Base-by-base conservation (phyloP, 257 asterid genomes). In the Cinchona pubescens region DNA sequence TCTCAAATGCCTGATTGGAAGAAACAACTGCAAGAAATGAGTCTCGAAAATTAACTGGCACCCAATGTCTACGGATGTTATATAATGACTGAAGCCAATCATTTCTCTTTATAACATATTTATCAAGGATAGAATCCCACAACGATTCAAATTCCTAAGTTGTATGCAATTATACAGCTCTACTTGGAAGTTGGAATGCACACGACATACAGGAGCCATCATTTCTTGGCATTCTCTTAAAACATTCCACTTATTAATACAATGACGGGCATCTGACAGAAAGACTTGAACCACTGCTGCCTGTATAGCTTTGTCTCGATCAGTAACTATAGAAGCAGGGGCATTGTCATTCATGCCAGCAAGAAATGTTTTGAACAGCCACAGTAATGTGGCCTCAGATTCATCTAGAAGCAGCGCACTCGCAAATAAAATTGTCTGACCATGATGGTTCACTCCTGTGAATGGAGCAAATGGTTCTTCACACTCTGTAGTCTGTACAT, bases 401-500 rank as follows among this genome's bases (percentile, higher is more conserved):
- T 94, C 98, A 81, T 94, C 95, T 38, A 90, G 76, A 83, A 94
- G 91, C 65, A 94, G 82, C 1, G 92, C 96, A 85, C 97, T 90
- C 43, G 97, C 96, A 75, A 94, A 94, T 83, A 94, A 86, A 84
- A 89, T 75, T 69, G 81, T 83, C 81, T 92, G 98, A 51, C 96
- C 98, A 71, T 94, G 97, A 89, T 94, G 92, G 86, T 92, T 94
- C 79, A 94, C 90, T 30, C 98, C 98, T 5, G 97, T 92, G 82
- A 94, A 87, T 46, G 97, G 96, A 76, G 89, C 89, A 86, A 90
- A 87, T 29, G 98, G 97, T 38, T 92, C 97, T 77, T 67, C 82
- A 77, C 53, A 89, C 73, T 85, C 93, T 90, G 88, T 60, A 55
- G 80, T 80, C 90, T 82, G 84, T 87, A 94, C 48, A 79, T 79